Conservation (phyloP, 371 early-diverging fungal species). For the Circinella minor region DNA sequence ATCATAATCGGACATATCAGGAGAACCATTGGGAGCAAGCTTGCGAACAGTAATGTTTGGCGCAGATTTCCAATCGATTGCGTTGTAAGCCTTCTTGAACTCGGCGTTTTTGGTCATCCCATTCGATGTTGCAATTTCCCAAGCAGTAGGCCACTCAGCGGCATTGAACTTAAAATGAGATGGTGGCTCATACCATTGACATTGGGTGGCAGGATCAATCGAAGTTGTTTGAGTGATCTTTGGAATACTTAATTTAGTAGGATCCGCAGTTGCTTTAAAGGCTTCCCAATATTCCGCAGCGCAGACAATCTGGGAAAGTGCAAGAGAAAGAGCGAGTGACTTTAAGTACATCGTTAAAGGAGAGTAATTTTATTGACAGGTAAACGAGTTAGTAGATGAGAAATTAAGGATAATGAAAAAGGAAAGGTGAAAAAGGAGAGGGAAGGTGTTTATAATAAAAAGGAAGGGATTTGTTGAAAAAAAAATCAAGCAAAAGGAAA, state of each 20-base stretch:
- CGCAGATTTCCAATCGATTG: constrained; percentile 31
- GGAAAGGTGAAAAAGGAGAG: constrained; percentile 1
- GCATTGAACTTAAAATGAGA: constrained; percentile 19
- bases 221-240: constrained; percentile 47
- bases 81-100: constrained; percentile 31
- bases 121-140: constrained; percentile 40
- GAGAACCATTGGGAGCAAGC: constrained; percentile 16
- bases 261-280: constrained; percentile 26
- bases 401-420: not conserved
- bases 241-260: constrained; percentile 41
- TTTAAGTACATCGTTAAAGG: not conserved
- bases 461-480: not conserved
- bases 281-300: constrained; percentile 29
- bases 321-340: not conserved
- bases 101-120: constrained; percentile 38
- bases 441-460: not conserved
- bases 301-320: not conserved
- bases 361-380: not conserved
- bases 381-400: not conserved
- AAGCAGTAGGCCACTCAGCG: constrained; percentile 35
- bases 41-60: constrained; percentile 35
- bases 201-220: constrained; percentile 28
- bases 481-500: not conserved
- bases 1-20: constrained; percentile 28
- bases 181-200: constrained; percentile 23